Conservation (phyloP, 208 protist genomes). For the Naegleria fowleri region DNA sequence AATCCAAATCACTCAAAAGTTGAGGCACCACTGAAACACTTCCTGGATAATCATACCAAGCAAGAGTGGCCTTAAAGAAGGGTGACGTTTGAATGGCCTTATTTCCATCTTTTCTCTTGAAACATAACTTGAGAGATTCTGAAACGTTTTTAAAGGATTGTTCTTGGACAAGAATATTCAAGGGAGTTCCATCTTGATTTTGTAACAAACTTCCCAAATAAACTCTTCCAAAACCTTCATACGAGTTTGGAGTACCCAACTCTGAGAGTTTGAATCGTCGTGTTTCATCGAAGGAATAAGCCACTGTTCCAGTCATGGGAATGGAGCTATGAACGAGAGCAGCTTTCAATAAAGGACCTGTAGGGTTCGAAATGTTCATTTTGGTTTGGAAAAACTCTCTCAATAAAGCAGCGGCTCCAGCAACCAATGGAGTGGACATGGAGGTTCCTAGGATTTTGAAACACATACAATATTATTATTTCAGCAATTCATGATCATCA, state of each 20-base stretch:
- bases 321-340: background rate
- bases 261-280: background rate
- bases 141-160: background rate
- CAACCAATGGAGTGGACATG: background rate
- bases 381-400: slow-evolving; percentile 22
- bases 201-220: background rate
- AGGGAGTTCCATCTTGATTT: background rate
- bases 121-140: background rate
- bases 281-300: background rate
- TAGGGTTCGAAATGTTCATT: background rate
- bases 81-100: background rate
- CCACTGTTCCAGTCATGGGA: background rate
- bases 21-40: slow-evolving; percentile 31
- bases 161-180: background rate
- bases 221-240: background rate
- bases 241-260: background rate
- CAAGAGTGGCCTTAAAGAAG: slow-evolving; percentile 59
- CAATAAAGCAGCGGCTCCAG: background rate
- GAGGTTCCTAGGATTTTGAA: background rate
- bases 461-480: no score
- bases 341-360: slow-evolving; percentile 3
- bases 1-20: slow-evolving; percentile 1
- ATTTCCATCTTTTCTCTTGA: no score
- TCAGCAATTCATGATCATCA: no score
- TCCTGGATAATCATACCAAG: slow-evolving; percentile 64